phyloP scores from a whole-genome alignment of 495 filamentous ascomycete species.

The Aspergillus wentii region DNA sequence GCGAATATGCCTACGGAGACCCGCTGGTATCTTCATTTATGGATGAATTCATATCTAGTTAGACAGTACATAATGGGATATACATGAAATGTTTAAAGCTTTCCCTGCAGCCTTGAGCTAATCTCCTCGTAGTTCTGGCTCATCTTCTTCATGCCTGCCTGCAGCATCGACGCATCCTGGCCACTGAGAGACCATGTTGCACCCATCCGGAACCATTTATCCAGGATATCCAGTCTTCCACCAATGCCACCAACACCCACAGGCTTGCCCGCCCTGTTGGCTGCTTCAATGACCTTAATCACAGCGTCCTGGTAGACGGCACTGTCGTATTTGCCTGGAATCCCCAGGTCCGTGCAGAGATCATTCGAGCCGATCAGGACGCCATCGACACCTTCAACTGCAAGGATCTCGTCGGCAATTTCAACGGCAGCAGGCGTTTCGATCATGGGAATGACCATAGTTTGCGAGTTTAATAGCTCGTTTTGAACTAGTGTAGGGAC shows the following conservation, averaged over 20 bases:
- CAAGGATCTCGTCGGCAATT: slow-evolving; percentile 21
- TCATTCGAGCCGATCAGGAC: slow-evolving; percentile 31
- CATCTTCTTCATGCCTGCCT: slow-evolving; percentile 24
- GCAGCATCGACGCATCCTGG: slow-evolving; percentile 19
- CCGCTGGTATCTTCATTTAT: too few species aligned
- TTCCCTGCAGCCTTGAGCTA: slow-evolving; percentile 12
- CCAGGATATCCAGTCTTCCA: slow-evolving; percentile 20
- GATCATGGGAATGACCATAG: slow-evolving; percentile 30
- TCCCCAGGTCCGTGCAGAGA: slow-evolving; percentile 21
- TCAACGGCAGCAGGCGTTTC: slow-evolving; percentile 25
- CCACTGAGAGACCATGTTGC: slow-evolving; percentile 27
- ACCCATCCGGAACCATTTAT: slow-evolving; percentile 26
- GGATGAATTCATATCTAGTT: too few species aligned
- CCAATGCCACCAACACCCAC: slow-evolving; percentile 27
- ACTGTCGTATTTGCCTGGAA: slow-evolving; percentile 25
- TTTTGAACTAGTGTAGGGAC: slow-evolving; percentile 20
- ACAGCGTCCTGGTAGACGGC: slow-evolving; percentile 13
- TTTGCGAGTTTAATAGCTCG: slow-evolving; percentile 17
- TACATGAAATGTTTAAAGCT: too few species aligned
- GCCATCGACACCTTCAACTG: slow-evolving; percentile 23
- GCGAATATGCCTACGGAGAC: slow-evolving; percentile 25
- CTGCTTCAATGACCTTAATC: slow-evolving; percentile 19
- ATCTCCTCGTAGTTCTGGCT: slow-evolving; percentile 24
- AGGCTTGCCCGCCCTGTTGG: slow-evolving; percentile 18
- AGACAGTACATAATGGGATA: too few species aligned